phyloP scores from a whole-genome alignment of 306 rosid species.

The Quercus ilex region DNA sequence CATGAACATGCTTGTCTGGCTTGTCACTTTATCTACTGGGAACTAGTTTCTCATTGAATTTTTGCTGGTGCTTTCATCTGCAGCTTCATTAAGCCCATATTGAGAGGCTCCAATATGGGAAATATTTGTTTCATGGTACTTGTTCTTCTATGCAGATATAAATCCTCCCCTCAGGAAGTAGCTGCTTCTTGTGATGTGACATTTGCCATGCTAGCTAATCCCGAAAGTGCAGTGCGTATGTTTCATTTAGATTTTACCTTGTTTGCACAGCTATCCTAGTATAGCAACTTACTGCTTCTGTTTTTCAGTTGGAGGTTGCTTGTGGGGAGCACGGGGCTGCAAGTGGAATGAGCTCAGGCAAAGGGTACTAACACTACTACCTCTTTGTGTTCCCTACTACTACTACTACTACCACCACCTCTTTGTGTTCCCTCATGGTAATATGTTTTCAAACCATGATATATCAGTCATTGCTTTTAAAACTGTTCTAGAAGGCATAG shows the following conservation, averaged over 20 bases:
- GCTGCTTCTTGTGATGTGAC: conserved; percentile 91
- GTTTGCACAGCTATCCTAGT: conserved; percentile 5
- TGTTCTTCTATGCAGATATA: conserved; percentile 54
- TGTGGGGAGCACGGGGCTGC: conserved; percentile 76
- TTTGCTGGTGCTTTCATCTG: not conserved
- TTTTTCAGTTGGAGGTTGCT: conserved; percentile 76
- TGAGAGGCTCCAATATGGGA: conserved; percentile 1
- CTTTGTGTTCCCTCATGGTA: not conserved
- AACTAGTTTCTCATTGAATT: not conserved
- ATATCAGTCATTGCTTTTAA: not conserved
- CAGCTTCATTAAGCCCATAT: not conserved
- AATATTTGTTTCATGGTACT: not conserved
- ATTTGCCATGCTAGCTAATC: conserved; percentile 98
- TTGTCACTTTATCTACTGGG: not conserved
- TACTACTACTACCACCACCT: conserved; percentile 13
- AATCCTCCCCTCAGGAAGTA: conserved; percentile 80
- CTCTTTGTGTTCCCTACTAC: not conserved
- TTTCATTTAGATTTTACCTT: conserved; percentile 5
- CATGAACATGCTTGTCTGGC: not conserved
- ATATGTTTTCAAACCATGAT: not conserved
- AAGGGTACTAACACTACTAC: conserved; percentile 64
- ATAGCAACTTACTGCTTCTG: conserved; percentile 13
- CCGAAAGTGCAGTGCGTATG: conserved; percentile 87
- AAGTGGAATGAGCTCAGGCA: conserved; percentile 77
- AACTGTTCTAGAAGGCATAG: not conserved